Evolutionary conservation across 2,329 filamentous ascomycete genomes (phyloP).

Genomic region (Phoma sp.): DNA sequence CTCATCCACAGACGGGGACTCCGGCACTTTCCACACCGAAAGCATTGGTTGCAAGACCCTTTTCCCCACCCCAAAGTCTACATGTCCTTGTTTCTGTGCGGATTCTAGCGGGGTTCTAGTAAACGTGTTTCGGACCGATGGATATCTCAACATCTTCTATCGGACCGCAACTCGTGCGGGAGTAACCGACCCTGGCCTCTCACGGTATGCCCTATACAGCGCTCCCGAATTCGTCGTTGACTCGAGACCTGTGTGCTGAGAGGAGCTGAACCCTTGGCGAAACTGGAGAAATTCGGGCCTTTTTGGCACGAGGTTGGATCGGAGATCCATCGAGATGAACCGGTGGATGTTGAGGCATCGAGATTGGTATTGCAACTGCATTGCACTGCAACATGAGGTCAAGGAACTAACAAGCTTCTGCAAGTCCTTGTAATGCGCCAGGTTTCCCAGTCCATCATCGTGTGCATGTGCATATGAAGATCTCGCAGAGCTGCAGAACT

Average conservation of each 20-base stretch:
- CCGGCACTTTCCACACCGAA: background rate
- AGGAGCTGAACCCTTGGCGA: constrained; percentile 4
- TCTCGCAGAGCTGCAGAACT: background rate
- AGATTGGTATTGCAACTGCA: background rate
- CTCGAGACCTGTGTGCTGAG: background rate
- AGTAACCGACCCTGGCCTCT: constrained; percentile 6
- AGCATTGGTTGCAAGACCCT: constrained; percentile 6
- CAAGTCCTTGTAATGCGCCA: constrained; percentile 1
- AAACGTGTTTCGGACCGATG: constrained; percentile 11
- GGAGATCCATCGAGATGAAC: constrained; percentile 8
- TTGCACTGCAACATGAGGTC: background rate
- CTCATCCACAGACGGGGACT: background rate
- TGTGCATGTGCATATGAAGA: background rate
- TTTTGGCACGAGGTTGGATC: background rate
- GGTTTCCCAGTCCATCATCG: background rate
- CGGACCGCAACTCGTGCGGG: constrained; percentile 9
- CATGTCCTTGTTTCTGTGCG: constrained; percentile 1
- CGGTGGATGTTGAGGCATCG: constrained; percentile 1
- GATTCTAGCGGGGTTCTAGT: constrained; percentile 18
- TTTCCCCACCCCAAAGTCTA: background rate
- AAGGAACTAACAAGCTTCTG: background rate
- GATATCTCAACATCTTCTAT: constrained; percentile 10
- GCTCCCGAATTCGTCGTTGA: background rate
- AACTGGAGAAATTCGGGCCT: constrained; percentile 7
- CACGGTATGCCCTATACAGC: background rate